phyloP scores from a whole-genome alignment of 768 basidiomycete genomes.

The Multifurca ochricompacta region DNA sequence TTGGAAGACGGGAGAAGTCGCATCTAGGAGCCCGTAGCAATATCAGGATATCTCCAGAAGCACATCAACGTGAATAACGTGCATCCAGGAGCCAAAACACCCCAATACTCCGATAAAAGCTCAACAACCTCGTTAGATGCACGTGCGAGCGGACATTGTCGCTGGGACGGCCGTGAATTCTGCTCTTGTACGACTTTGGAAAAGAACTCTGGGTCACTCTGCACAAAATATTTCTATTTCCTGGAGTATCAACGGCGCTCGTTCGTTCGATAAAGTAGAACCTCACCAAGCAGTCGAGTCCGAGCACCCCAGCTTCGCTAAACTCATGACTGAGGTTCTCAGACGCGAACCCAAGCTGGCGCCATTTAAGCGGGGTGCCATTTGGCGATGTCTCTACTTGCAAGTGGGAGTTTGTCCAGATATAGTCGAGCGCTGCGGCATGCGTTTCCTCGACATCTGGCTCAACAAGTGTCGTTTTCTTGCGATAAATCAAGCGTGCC shows the following conservation, averaged over 20 bases:
- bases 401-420: conserved; percentile 61
- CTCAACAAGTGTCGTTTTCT: conserved; percentile 73
- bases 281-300: conserved; percentile 74
- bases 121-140: conserved; percentile 85
- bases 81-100: conserved; percentile 82
- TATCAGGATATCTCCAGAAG: conserved; percentile 5
- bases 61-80: conserved; percentile 24
- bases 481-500: conserved; percentile 67
- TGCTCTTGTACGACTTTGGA: conserved; percentile 79
- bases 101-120: conserved; percentile 78
- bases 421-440: conserved; percentile 46
- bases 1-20: conserved; percentile 73
- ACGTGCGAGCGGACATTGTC: conserved; percentile 75
- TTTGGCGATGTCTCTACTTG: conserved; percentile 43
- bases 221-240: conserved; percentile 57
- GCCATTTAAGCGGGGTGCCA: conserved; percentile 57
- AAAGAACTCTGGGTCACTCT: conserved; percentile 62
- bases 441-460: conserved; percentile 55
- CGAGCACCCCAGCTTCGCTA: conserved; percentile 68
- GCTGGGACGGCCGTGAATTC: conserved; percentile 59
- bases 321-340: conserved; percentile 76
- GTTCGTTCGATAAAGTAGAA: neutral
- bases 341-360: conserved; percentile 65
- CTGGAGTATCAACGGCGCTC: neutral
- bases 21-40: conserved; percentile 37